phyloP scores from a whole-genome alignment of 768 basidiomycete genomes.

The Hysterangium stoloniferum region DNA sequence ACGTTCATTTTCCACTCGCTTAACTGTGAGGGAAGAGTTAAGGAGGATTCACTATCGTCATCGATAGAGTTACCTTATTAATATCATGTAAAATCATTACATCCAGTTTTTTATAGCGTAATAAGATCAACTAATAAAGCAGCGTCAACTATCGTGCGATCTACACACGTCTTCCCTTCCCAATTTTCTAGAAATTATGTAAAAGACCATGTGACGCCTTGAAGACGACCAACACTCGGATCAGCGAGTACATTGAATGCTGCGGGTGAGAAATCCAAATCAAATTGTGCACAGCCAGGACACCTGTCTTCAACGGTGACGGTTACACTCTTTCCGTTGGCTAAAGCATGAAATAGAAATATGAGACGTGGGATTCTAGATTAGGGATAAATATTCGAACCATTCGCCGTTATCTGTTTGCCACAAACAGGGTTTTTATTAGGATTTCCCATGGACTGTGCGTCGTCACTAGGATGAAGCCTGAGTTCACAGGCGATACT shows the following conservation, averaged over 20 bases:
- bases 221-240: conserved; percentile 19
- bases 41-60: too few relatives aligned
- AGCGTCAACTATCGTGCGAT: too few relatives aligned
- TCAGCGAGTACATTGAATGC: conserved; percentile 23
- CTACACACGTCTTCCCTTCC: too few relatives aligned
- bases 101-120: too few relatives aligned
- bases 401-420: conserved; percentile 7
- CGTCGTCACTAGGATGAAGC: too few relatives aligned
- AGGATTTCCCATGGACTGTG: conserved; percentile 20
- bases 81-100: too few relatives aligned
- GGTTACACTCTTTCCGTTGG: conserved; percentile 10
- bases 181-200: too few relatives aligned
- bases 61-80: too few relatives aligned
- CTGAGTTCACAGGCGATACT: too few relatives aligned
- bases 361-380: not conserved
- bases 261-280: conserved; percentile 16
- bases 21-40: too few relatives aligned
- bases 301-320: conserved; percentile 14
- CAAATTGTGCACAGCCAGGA: conserved; percentile 3
- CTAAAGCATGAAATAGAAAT: not conserved
- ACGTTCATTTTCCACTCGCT: too few relatives aligned
- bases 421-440: conserved; percentile 13
- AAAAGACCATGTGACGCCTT: conserved; percentile 23
- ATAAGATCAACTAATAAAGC: too few relatives aligned
- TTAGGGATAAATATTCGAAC: not conserved